Percentiles rank a stretch among this genome's conserved stretches.
Evolutionary conservation across 2,329 filamentous ascomycete genomes (phyloP).

Genomic region (Cladosporium sp.): DNA sequence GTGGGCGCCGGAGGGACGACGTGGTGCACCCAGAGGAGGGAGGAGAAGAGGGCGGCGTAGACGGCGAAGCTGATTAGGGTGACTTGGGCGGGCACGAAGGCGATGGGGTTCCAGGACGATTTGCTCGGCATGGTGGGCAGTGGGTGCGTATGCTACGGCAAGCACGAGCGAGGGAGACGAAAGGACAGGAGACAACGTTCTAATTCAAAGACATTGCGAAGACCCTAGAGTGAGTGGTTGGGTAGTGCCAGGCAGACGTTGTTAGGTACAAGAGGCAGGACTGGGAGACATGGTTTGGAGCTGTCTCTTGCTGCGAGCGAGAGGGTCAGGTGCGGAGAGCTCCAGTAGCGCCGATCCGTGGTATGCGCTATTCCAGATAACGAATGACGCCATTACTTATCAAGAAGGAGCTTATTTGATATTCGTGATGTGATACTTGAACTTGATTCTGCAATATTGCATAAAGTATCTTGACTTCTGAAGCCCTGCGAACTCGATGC

Average conservation of each 20-base stretch:
- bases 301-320: not conserved
- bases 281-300: not conserved
- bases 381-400: constrained; percentile 1
- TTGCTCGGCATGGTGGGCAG: constrained; percentile 19
- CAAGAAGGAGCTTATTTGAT: not conserved
- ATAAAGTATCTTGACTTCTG: not conserved
- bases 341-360: not conserved
- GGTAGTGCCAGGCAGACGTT: not conserved
- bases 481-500: not conserved
- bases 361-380: not conserved
- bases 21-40: constrained; percentile 71
- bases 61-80: constrained; percentile 74
- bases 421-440: not conserved
- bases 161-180: not conserved
- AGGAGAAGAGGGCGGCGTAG: constrained; percentile 76
- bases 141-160: not conserved
- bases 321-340: not conserved
- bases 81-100: constrained; percentile 79
- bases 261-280: not conserved
- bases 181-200: not conserved
- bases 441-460: not conserved
- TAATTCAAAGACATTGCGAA: not conserved
- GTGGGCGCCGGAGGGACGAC: constrained; percentile 65
- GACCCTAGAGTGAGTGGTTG: not conserved
- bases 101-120: constrained; percentile 53